These are phyloP conservation scores for Glebionis coronaria DNA, from an alignment of 129 eudicot genomes.

Conservation along the genomic window DNA sequence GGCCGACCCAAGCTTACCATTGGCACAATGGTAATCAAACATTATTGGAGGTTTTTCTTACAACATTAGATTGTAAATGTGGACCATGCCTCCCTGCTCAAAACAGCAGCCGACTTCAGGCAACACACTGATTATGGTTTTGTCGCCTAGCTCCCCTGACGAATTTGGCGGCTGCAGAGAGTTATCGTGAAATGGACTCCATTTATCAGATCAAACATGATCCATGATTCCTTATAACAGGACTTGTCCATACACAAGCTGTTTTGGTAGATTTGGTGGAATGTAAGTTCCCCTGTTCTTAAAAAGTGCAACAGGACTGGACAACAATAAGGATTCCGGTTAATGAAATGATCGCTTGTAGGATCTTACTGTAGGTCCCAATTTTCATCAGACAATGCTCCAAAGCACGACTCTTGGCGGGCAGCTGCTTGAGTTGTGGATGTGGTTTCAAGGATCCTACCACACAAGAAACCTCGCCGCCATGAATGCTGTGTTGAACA, in stretches of 20 bases:
- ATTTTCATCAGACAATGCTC: slow-evolving; percentile 80
- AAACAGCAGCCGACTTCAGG: slow-evolving; percentile 94
- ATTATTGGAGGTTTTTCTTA: slow-evolving; percentile 71
- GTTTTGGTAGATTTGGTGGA: slow-evolving; percentile 63
- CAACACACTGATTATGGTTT: slow-evolving; percentile 76
- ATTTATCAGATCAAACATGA: slow-evolving; percentile 75
- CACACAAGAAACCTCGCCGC: slow-evolving; percentile 74
- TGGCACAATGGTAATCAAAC: slow-evolving; percentile 82
- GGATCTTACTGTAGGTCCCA: slow-evolving; percentile 62
- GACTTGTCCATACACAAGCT: slow-evolving; percentile 70
- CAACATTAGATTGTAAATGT: slow-evolving; percentile 82
- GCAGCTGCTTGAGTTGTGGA: slow-evolving; percentile 94
- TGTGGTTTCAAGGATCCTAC: slow-evolving; percentile 82
- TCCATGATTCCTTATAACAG: slow-evolving; percentile 63
- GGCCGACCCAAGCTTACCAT: slow-evolving; percentile 71
- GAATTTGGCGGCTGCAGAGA: slow-evolving; percentile 44
- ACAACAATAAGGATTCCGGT: slow-evolving; percentile 86
- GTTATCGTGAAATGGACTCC: slow-evolving; percentile 86
- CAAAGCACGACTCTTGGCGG: slow-evolving; percentile 74
- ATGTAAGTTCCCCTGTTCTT: slow-evolving; percentile 68
- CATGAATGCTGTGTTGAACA: too few species aligned
- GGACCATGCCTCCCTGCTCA: slow-evolving; percentile 91
- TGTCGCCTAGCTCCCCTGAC: slow-evolving; percentile 85
- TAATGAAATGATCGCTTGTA: slow-evolving; percentile 62
- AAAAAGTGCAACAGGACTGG: slow-evolving; percentile 73